These are phyloP conservation scores for Neospora caninum DNA, from an alignment of 169 alveolate genomes.

Conservation along the genomic window DNA sequence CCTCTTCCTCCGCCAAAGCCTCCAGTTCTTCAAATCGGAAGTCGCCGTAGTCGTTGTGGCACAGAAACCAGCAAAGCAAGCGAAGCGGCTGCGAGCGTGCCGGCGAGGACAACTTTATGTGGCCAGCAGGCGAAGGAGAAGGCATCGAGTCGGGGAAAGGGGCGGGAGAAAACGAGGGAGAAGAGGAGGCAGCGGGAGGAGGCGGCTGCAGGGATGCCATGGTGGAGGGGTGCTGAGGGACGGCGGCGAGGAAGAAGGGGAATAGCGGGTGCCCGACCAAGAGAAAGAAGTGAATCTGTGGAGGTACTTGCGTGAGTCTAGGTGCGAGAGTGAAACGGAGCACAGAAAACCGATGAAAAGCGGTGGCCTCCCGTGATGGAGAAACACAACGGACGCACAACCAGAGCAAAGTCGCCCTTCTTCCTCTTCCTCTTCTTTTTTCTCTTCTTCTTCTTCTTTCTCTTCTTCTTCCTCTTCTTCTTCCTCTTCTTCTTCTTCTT, in stretches of 20 bases:
- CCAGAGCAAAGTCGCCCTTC: no score
- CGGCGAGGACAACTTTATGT: background rate
- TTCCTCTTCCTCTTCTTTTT: no score
- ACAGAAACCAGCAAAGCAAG: constrained; percentile 60
- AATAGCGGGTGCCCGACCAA: background rate
- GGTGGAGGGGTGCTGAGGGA: background rate
- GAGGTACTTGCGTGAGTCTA: no score
- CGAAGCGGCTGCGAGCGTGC: background rate
- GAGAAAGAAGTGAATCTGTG: background rate
- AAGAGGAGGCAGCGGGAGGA: background rate
- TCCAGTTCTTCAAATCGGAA: constrained; percentile 70
- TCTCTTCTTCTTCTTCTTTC: no score
- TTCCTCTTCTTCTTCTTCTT: no score
- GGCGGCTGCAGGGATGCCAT: background rate
- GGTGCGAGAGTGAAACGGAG: background rate
- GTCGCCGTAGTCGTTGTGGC: constrained; percentile 62
- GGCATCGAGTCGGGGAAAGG: background rate
- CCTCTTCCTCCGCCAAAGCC: constrained; percentile 66
- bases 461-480: no score
- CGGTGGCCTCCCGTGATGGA: no score
- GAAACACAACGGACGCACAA: no score
- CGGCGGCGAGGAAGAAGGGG: background rate
- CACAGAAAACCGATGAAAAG: background rate
- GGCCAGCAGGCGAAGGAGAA: background rate
- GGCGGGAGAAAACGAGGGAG: background rate